Percentiles rank a stretch among this genome's conserved stretches.
These are phyloP conservation scores for Nicotiana knightiana DNA, from an alignment of 257 asterid species.

Conservation along the genomic window DNA sequence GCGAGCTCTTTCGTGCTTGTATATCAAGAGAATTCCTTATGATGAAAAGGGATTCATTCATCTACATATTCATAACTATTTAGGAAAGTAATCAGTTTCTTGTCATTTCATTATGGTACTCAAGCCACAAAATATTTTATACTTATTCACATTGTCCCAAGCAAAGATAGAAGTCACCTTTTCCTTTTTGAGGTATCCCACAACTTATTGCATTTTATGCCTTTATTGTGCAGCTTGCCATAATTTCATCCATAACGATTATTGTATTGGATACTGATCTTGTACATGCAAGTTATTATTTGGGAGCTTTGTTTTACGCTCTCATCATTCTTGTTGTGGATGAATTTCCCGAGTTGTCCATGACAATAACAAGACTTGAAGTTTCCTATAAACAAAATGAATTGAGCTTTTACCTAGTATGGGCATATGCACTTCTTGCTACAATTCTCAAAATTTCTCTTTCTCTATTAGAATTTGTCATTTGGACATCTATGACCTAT, in stretches of 20 bases:
- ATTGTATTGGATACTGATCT: conserved; percentile 44
- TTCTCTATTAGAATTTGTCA: conserved; percentile 34
- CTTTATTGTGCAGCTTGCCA: conserved; percentile 33
- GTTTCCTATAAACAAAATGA: conserved; percentile 52
- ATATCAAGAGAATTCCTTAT: conserved; percentile 49
- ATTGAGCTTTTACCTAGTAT: conserved; percentile 42
- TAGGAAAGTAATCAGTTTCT: conserved; percentile 28
- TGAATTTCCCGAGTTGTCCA: conserved; percentile 42
- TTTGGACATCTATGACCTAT: conserved; percentile 56
- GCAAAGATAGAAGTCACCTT: background rate
- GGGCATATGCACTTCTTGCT: conserved; percentile 51
- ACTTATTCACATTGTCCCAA: background rate
- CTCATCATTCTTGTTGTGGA: conserved; percentile 42
- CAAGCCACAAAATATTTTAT: background rate
- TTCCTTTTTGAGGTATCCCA: background rate
- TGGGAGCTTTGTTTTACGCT: conserved; percentile 45
- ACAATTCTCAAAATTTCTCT: conserved; percentile 46
- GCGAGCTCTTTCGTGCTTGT: conserved; percentile 39
- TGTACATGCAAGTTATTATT: conserved; percentile 35
- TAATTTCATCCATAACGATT: conserved; percentile 37
- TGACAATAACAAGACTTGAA: conserved; percentile 40
- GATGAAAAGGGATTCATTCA: conserved; percentile 43
- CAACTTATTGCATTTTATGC: background rate
- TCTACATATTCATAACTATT: conserved; percentile 34
- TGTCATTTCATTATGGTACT: background rate